Evolutionary conservation across 768 basidiomycete genomes (phyloP), one percentile per base, ranked within the genome.

Genomic region (Tylopilus subfusipes): DNA sequence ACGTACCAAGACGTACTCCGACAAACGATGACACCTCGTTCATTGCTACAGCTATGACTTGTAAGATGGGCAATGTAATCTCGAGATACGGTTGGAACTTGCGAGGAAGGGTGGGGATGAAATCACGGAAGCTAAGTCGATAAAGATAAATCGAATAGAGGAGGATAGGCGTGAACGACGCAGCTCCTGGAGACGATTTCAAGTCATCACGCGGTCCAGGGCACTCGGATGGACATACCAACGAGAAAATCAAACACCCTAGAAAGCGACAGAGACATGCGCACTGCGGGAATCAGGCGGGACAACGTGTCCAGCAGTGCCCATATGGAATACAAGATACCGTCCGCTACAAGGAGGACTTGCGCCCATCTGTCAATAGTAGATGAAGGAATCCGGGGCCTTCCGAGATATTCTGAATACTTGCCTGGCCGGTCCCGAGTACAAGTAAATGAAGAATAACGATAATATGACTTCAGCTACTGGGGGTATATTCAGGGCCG

Each of bases 21-120:
- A 84, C 59, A 61, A 91, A 86, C 3, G 88, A 87, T 11, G 81
- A 80, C 14, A 85, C 65, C 56, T 82, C 82, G 63, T 85, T 86
- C 58, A 79, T 66, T 11, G 73, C 68, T 53, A 85, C 55, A 46
- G 84, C 76, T 29, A 76, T 64, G 12, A 86, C 83, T 48, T 90
- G 78, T 55, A 83, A 77, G 29, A 79, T 48, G 30, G 82, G 58
- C 11, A 88, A 70, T 11, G 76, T 64, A 42, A 76, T 68, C 59
- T 73, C 77, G 2, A 77, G 68, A 50, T 81, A 65, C 18, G 64
- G 68, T 43, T 74, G 78, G 50, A 83, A 70, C 13, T 76, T 77
- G 33, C 60, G 61, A 16, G 89, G 86, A 34, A 88, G 74, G 34
- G 66, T 65, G 44, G 77, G 73, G 42, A 84, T 65, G 56, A 88